A percentile compares a stretch with the other conserved stretches of the same genome.
These are phyloP conservation scores for Lepiota brunneoincarnata DNA, from an alignment of 768 basidiomycete genomes.

Conservation along the genomic window DNA sequence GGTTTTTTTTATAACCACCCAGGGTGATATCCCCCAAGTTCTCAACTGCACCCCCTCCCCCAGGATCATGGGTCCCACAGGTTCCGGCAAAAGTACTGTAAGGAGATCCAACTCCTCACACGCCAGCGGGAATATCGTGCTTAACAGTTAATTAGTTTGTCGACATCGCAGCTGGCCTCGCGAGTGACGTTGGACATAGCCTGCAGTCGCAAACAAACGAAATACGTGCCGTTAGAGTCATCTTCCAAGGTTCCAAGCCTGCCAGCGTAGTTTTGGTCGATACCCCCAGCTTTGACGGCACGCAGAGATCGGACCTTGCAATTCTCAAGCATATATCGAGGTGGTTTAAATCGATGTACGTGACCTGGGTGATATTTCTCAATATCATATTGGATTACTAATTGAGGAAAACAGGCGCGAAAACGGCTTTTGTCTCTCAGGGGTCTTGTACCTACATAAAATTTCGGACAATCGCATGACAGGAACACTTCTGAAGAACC, in stretches of 20 bases:
- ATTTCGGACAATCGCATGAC: constrained; percentile 36
- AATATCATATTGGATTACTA: neutral
- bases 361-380: neutral
- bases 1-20: too few relatives aligned
- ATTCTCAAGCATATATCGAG: constrained; percentile 19
- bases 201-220: constrained; percentile 19
- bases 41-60: neutral
- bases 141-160: constrained; percentile 20
- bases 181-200: constrained; percentile 5
- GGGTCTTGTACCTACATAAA: constrained; percentile 27
- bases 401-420: constrained; percentile 20
- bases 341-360: constrained; percentile 21
- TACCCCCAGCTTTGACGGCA: constrained; percentile 24
- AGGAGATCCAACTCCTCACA: neutral
- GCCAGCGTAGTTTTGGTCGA: constrained; percentile 22
- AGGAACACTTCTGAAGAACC: constrained; percentile 41
- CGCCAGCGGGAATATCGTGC: neutral
- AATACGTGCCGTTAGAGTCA: constrained; percentile 15
- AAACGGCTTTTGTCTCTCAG: constrained; percentile 22
- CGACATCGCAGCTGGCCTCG: constrained; percentile 18
- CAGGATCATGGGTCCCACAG: constrained; percentile 15
- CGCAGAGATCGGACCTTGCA: constrained; percentile 17
- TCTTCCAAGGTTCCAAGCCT: constrained; percentile 14
- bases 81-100: constrained; percentile 15
- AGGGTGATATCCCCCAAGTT: neutral